A percentile compares a stretch with the other conserved stretches of the same genome.
phyloP scores from a whole-genome alignment of 192 early-diverging fungal genomes.

The Podila epicladia region DNA sequence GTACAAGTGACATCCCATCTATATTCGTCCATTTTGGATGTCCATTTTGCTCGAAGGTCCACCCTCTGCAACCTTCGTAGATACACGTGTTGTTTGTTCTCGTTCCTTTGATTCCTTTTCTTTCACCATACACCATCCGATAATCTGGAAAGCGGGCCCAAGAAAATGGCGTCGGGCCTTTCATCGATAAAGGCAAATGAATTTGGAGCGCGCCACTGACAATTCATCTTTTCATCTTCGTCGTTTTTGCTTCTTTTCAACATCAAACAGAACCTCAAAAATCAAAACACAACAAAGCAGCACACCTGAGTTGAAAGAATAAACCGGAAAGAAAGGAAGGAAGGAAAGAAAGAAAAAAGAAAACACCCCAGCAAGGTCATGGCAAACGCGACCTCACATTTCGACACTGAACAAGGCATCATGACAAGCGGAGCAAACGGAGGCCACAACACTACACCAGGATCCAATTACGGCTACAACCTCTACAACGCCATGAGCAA shows the following conservation, averaged over 20 bases:
- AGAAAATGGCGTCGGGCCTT: not conserved
- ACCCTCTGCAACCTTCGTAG: not conserved
- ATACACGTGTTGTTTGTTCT: not conserved
- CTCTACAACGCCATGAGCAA: conserved; percentile 27
- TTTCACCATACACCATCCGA: not conserved
- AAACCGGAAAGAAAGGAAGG: not conserved
- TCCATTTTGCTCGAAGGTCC: not conserved
- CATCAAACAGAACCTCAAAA: too few species aligned
- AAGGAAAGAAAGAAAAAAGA: not conserved
- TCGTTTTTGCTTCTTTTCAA: not conserved
- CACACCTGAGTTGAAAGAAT: not conserved
- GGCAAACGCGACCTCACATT: conserved; percentile 30
- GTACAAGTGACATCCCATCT: too few species aligned
- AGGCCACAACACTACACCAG: conserved; percentile 16
- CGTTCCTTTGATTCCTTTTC: not conserved
- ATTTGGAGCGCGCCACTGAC: too few species aligned
- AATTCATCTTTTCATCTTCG: not conserved
- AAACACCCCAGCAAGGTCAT: not conserved
- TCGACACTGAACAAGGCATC: conserved; percentile 15
- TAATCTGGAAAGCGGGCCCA: not conserved
- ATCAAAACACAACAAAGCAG: not conserved
- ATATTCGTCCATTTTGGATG: too few species aligned
- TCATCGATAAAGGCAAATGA: not conserved
- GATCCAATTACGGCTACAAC: conserved; percentile 23
- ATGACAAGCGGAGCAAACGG: conserved; percentile 3